Evolutionary conservation across 495 filamentous ascomycete genomes (phyloP), one percentile per base, ranked within the genome.

Genomic region (Bombardia bombarda): DNA sequence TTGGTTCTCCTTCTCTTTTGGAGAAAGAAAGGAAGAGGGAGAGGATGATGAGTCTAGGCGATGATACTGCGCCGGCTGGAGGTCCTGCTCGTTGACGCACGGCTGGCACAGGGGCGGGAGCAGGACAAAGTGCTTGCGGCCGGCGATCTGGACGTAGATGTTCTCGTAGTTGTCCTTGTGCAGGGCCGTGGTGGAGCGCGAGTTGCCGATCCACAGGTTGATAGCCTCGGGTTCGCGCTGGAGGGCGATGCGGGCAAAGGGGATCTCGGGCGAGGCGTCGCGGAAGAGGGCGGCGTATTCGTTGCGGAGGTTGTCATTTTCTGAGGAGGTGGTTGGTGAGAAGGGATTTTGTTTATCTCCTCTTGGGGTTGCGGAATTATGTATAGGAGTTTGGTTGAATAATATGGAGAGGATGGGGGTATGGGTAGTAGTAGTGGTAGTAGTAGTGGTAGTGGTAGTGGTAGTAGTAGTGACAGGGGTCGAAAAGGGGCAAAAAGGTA

Each of bases 101-200:
- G 77, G 65, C 40, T 73, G 69, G 46, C 76, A 81, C 7, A 75
- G 55, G 4, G 83, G 79, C 12, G 85, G 80, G 7, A 89, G 62
- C 24, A 90, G 65, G 8, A 79, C 72, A 45, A 90, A 88, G 47
- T 78, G 70, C 54, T 90, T 90, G 14, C 56, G 56, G 0, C 85
- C 85, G 7, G 75, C 57, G 26, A 89, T 60, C 47, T 87, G 82
- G 4, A 83, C 79, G 62, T 87, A 90, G 2, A 90, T 68, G 60
- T 89, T 90, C 58, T 90, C 83, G 56, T 88, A 88, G 58, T 79
- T 78, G 63, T 90, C 85, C 48, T 78, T 80, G 61, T 90, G 85
- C 42, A 89, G 58, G 2, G 83, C 73, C 0, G 84, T 86, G 1
- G 68, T 64, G 34, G 78, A 83, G 12, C 57, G 57, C 13, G 70